Evolutionary conservation across 345 rosid genomes (phyloP).

Genomic region (Eutrema heterophyllum): DNA sequence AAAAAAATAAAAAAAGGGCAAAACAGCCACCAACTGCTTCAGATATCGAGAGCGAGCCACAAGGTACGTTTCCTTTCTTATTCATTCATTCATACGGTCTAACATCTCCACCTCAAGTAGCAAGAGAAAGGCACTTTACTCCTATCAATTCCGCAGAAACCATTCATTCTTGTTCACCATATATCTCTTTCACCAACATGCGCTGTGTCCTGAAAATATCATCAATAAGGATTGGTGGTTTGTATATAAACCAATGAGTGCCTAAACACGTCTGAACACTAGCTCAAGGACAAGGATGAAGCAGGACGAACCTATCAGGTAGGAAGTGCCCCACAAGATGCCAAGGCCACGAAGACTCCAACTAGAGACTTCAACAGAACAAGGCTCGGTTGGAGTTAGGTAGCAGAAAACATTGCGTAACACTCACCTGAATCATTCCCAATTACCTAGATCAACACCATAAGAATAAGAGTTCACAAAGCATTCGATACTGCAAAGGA

Average conservation of each 20-base stretch:
- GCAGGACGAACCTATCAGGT: conserved; percentile 53
- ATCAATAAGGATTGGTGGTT: conserved; percentile 13
- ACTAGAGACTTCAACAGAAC: conserved; percentile 54
- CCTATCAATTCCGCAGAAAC: conserved; percentile 24
- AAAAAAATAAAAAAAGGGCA: background rate
- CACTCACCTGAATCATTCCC: conserved; percentile 57
- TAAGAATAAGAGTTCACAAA: background rate
- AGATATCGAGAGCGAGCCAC: conserved; percentile 31
- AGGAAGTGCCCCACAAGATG: conserved; percentile 59
- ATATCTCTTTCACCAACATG: conserved; percentile 35
- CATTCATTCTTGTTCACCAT: conserved; percentile 32
- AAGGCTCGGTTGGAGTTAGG: conserved; percentile 61
- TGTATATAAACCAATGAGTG: background rate
- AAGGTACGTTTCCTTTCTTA: conserved; percentile 25
- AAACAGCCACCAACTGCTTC: conserved; percentile 27
- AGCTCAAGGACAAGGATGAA: background rate
- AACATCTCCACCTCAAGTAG: conserved; percentile 31
- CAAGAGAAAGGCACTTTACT: conserved; percentile 30
- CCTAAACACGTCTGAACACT: conserved; percentile 1
- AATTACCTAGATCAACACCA: conserved; percentile 37
- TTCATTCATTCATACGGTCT: conserved; percentile 28
- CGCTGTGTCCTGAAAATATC: conserved; percentile 25
- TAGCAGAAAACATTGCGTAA: conserved; percentile 53
- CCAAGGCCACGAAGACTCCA: conserved; percentile 71
- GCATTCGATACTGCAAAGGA: background rate